phyloP scores from a whole-genome alignment of 768 basidiomycete species.

The Serpula lacrymans region DNA sequence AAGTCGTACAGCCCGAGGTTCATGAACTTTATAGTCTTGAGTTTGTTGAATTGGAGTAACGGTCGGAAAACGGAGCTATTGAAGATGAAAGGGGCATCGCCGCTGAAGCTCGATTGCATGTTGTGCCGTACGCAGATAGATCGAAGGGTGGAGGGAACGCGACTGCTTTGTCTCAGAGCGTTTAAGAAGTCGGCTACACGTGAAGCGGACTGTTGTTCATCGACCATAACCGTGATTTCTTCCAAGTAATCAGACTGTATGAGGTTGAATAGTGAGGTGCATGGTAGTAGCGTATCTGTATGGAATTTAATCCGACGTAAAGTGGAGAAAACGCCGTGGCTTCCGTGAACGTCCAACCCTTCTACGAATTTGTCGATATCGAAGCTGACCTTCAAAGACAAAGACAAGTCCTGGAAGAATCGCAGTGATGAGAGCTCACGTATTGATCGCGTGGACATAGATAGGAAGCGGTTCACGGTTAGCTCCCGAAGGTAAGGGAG shows the following conservation, averaged over 20 bases:
- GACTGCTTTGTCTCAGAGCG: too few species aligned
- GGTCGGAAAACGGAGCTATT: constrained; percentile 21
- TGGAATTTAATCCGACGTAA: constrained; percentile 21
- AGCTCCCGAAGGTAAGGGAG: constrained; percentile 20
- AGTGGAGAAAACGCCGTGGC: constrained; percentile 14
- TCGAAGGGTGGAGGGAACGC: background rate
- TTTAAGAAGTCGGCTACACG: too few species aligned
- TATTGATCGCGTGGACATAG: constrained; percentile 20
- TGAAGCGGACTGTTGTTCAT: constrained; percentile 20
- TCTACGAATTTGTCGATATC: too few species aligned
- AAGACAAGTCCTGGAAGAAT: constrained; percentile 19
- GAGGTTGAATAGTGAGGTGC: constrained; percentile 20
- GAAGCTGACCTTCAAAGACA: constrained; percentile 18
- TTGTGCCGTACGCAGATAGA: constrained; percentile 26
- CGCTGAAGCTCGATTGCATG: constrained; percentile 16
- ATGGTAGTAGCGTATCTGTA: constrained; percentile 24
- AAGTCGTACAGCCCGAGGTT: constrained; percentile 25
- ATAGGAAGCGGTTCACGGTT: constrained; percentile 20
- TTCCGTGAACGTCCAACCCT: constrained; percentile 8
- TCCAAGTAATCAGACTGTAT: constrained; percentile 20
- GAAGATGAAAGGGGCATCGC: constrained; percentile 19
- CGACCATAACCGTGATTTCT: constrained; percentile 22
- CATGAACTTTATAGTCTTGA: constrained; percentile 18
- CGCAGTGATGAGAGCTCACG: constrained; percentile 16
- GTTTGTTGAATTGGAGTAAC: constrained; percentile 16